Evolutionary conservation across 1,284 basidiomycete species (phyloP).

Genomic region (Fomitopsis betulina): DNA sequence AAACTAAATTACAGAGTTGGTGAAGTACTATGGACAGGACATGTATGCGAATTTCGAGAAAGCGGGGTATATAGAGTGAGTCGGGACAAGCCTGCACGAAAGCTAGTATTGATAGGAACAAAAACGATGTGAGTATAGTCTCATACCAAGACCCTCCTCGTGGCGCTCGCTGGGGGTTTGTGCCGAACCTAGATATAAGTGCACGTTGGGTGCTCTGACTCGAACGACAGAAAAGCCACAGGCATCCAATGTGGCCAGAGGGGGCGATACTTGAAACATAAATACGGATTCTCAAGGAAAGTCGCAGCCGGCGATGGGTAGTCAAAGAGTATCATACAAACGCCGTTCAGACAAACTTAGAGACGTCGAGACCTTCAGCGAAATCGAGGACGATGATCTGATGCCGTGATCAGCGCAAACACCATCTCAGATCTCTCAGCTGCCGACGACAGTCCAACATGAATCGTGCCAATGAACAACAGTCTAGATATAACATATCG

Average conservation of each 20-base stretch:
- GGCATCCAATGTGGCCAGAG: not conserved
- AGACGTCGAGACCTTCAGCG: constrained; percentile 54
- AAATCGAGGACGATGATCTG: constrained; percentile 76
- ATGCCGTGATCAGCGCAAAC: too few species aligned
- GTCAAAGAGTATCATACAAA: not conserved
- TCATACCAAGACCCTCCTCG: too few species aligned
- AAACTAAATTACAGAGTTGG: not conserved
- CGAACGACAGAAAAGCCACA: not conserved
- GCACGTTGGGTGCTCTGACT: not conserved
- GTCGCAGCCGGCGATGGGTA: not conserved
- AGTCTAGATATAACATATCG: too few species aligned
- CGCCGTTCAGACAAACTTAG: constrained; percentile 29
- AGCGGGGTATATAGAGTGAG: not conserved
- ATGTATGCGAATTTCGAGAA: not conserved
- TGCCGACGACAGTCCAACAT: too few species aligned
- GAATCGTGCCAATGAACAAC: too few species aligned
- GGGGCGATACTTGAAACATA: not conserved
- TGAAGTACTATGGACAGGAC: not conserved
- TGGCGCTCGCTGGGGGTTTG: too few species aligned
- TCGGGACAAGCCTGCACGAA: not conserved
- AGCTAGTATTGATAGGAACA: not conserved
- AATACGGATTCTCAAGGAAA: not conserved
- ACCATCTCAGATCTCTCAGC: too few species aligned
- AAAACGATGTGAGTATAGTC: not conserved
- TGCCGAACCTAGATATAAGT: too few species aligned